A percentile compares a stretch with the other conserved stretches of the same genome.
Conservation (phyloP, 2,329 filamentous ascomycete species). For the Talaromyces sp. region DNA sequence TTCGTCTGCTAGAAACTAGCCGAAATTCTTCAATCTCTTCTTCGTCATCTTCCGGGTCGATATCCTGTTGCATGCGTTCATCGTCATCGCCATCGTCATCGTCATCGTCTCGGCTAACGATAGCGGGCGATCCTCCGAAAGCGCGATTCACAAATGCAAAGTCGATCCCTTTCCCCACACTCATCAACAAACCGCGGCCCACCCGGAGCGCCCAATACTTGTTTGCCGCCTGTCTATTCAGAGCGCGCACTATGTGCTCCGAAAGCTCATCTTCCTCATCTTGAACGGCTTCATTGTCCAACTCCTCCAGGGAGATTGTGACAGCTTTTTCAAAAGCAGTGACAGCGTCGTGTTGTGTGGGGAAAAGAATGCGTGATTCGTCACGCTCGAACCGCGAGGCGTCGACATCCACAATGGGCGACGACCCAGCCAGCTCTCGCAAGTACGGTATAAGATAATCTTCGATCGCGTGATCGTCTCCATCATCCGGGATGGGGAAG, state of each 20-base stretch:
- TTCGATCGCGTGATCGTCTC: constrained; percentile 50
- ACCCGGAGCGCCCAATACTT: constrained; percentile 58
- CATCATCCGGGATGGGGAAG: constrained; percentile 49
- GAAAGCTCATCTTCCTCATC: constrained; percentile 14
- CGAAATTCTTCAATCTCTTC: constrained; percentile 34
- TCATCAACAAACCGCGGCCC: constrained; percentile 54
- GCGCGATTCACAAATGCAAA: constrained; percentile 55
- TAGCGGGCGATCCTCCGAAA: constrained; percentile 55
- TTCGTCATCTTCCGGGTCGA: constrained; percentile 43
- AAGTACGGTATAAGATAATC: constrained; percentile 56
- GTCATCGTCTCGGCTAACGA: constrained; percentile 27
- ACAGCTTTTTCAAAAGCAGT: constrained; percentile 52
- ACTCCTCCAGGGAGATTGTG: constrained; percentile 47
- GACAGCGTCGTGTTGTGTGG: constrained; percentile 51
- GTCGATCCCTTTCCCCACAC: constrained; percentile 50
- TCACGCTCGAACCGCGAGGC: constrained; percentile 55
- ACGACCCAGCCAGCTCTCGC: constrained; percentile 46
- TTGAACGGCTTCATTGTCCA: constrained; percentile 32
- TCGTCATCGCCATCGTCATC: constrained; percentile 38
- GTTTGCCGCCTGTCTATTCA: constrained; percentile 28
- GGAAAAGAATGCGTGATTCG: constrained; percentile 47
- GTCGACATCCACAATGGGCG: constrained; percentile 52
- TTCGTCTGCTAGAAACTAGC: constrained; percentile 13
- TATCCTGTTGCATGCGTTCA: constrained; percentile 45
- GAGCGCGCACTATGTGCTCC: constrained; percentile 22